Evolutionary conservation across 148 eudicot genomes (phyloP), one percentile per base, ranked within the genome.

Genomic region (Dysphania ambrosioides): DNA sequence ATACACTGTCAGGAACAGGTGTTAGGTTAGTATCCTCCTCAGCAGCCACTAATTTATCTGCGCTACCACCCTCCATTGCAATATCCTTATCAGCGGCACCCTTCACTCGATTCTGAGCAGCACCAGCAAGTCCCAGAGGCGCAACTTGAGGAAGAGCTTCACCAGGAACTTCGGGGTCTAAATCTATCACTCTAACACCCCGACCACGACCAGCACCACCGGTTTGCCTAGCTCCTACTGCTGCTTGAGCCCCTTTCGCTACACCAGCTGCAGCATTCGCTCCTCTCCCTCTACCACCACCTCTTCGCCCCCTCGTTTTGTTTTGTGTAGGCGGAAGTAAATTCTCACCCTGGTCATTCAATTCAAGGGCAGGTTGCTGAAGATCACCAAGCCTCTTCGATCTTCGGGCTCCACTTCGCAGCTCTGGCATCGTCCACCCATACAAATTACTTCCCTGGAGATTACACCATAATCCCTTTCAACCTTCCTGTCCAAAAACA

Each of bases 351-450:
- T 87, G 93, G 44, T 80, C 85, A 81, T 82, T 83, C 67, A 86
- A 84, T 80, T 89, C 90, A 80, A 87, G 86, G 71, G 88, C 82
- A 85, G 94, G 86, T 79, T 76, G 87, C 81, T 93, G 98, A 78
- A 89, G 92, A 83, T 93, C 98, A 84, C 93, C 91, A 66, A 93
- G 83, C 83, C 98, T 85, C 87, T 91, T 93, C 57, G 97, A 93
- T 88, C 97, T 89, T 83, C 98, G 84, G 57, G 98, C 97, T 89
- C 97, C 94, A 79, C 98, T 93, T 79, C 97, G 89, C 94, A 93
- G 85, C 86, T 93, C 97, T 78, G 98, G 98, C 98, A 93, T 93
- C 84, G 81, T 93, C 92, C 78, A 84, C 92, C 97, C 98, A 93
- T 91, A 87, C 93, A 93, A 85, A 80, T 86, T 76, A 81, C 81